Evolutionary conservation across 2,329 filamentous ascomycete genomes (phyloP), one percentile per base, ranked within the genome.

Genomic region (Fusarium tanahbumbuense): DNA sequence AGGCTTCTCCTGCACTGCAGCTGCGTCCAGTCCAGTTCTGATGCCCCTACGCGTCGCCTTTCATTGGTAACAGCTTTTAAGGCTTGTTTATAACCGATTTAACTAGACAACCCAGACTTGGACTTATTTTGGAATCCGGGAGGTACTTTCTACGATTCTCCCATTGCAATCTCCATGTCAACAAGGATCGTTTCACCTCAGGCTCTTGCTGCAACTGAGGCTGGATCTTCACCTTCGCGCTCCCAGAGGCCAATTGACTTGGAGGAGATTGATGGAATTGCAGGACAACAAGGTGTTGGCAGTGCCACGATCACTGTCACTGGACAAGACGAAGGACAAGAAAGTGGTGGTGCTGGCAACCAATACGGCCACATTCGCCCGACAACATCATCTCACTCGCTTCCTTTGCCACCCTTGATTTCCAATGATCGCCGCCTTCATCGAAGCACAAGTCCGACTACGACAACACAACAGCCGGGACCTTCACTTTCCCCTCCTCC

Each of bases 161-260:
- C 72, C 50, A 64, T 67, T 56, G 40, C 71, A 60, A 62, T 75
- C 55, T 67, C 73, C 48, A 76, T 76, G 73, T 67, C 73, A 42
- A 65, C 69, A 46, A 70, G 72, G 57, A 45, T 68, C 54, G 60
- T 69, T 23, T 64, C 71, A 49, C 56, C 71, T 53, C 49, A 62
- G 46, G 66, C 60, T 52, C 56, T 61, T 61, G 47, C 62, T 55
- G 63, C 42, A 47, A 56, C 27, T 41, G 57, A 61, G 56, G 44
- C 60, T 56, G 46, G 60, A 58, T 63, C 53, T 42, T 32, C 68
- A 44, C 60, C 57, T 52, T 66, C 55, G 42, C 57, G 56, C 62
- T 61, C 64, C 37, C 66, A 63, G 47, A 63, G 64, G 52, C 60
- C 58, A 57, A 68, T 69, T 62, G 55, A 61, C 27, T 60, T 64